These are phyloP conservation scores for Globisporangium cylindrosporum DNA, from an alignment of 352 stramenopile genomes.

Conservation along the genomic window DNA sequence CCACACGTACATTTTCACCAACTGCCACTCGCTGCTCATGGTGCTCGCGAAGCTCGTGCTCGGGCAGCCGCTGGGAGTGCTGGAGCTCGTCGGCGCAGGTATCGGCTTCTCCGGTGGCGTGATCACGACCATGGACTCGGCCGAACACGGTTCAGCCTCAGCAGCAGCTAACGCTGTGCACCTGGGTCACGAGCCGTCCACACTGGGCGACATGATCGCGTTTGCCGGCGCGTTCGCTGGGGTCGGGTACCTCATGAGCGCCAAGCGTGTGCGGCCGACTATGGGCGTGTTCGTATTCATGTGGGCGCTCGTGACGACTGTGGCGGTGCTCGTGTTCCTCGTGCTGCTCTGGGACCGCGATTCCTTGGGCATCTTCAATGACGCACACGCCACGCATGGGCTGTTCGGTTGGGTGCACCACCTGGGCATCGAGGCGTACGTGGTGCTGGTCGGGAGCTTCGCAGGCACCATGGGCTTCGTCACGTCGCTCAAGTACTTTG, in stretches of 20 bases:
- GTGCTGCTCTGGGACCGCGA: conserved; percentile 24
- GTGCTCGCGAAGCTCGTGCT: conserved; percentile 47
- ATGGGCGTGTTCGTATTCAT: conserved; percentile 43
- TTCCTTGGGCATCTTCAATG: conserved; percentile 1
- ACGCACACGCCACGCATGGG: conserved; percentile 21
- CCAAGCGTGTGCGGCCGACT: conserved; percentile 36
- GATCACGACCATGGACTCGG: conserved; percentile 34
- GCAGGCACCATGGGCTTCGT: conserved; percentile 60
- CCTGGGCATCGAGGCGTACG: conserved; percentile 40
- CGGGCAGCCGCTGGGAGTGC: conserved; percentile 24
- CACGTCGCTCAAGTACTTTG: conserved; percentile 53
- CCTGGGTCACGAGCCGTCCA: conserved; percentile 2
- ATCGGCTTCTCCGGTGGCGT: conserved; percentile 43
- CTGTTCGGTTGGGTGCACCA: conserved; percentile 51
- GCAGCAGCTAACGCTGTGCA: neutral
- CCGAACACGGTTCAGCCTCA: neutral
- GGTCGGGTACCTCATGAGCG: conserved; percentile 42
- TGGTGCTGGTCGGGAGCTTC: conserved; percentile 45
- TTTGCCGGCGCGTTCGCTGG: conserved; percentile 49
- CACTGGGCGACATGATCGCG: conserved; percentile 46
- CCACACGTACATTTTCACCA: conserved; percentile 58
- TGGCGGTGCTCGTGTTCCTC: conserved; percentile 29
- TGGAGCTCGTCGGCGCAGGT: conserved; percentile 38
- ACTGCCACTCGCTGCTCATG: conserved; percentile 53
- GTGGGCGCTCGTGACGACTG: conserved; percentile 34